Evolutionary conservation across 257 asterid genomes (phyloP).

Genomic region (Leonotis leonurus): DNA sequence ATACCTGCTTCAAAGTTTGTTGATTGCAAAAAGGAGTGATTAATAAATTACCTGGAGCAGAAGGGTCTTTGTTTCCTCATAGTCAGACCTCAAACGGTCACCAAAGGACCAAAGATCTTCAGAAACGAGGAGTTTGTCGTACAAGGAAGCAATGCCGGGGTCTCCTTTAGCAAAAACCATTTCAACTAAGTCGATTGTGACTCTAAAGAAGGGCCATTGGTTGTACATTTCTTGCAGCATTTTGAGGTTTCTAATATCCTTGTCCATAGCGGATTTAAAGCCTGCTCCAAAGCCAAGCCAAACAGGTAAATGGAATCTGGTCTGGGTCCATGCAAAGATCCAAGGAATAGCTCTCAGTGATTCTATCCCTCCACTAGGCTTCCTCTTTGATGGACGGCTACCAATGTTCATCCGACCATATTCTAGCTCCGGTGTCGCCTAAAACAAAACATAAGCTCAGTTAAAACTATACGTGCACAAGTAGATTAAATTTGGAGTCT

Average conservation of each 20-base stretch:
- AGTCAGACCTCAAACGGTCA: slow-evolving; percentile 41
- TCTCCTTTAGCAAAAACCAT: slow-evolving; percentile 73
- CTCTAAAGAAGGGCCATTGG: slow-evolving; percentile 63
- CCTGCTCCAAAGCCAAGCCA: slow-evolving; percentile 67
- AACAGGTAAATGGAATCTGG: slow-evolving; percentile 61
- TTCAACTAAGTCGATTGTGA: slow-evolving; percentile 49
- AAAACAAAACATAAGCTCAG: background rate
- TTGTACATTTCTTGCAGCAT: slow-evolving; percentile 60
- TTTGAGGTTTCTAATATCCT: slow-evolving; percentile 39
- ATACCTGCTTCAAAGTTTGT: background rate
- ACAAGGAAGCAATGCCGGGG: slow-evolving; percentile 56
- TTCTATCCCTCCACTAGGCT: slow-evolving; percentile 65
- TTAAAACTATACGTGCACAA: background rate
- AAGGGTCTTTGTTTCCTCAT: slow-evolving; percentile 43
- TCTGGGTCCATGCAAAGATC: slow-evolving; percentile 72
- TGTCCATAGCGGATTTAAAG: slow-evolving; percentile 39
- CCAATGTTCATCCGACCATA: slow-evolving; percentile 69
- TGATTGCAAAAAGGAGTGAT: background rate
- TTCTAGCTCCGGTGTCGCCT: slow-evolving; percentile 66
- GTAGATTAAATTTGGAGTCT: background rate
- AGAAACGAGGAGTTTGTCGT: slow-evolving; percentile 52
- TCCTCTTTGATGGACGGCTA: slow-evolving; percentile 60
- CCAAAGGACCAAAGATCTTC: slow-evolving; percentile 51
- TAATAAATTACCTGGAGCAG: slow-evolving; percentile 43
- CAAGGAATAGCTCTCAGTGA: slow-evolving; percentile 67